A percentile compares a stretch with the other conserved stretches of the same genome.
phyloP scores from a whole-genome alignment of 1,284 basidiomycete species.

The Crepidotus sp. region DNA sequence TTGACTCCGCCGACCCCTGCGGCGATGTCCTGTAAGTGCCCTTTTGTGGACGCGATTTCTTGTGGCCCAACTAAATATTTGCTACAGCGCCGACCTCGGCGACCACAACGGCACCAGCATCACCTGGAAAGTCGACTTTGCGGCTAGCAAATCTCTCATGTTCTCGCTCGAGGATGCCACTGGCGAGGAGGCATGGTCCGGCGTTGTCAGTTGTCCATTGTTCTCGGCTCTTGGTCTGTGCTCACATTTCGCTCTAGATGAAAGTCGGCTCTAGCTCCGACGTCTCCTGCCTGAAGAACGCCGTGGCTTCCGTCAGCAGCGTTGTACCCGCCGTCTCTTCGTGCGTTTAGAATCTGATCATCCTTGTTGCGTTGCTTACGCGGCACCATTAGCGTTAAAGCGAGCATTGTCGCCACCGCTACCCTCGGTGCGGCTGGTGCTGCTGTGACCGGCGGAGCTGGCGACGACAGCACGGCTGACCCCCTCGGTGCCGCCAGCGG shows the following conservation, averaged over 20 bases:
- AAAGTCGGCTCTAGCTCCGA: conserved; percentile 42
- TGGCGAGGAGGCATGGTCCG: conserved; percentile 58
- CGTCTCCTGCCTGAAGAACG: conserved; percentile 36
- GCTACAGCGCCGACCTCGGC: conserved; percentile 43
- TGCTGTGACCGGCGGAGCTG: conserved; percentile 15
- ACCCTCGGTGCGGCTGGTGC: conserved; percentile 16
- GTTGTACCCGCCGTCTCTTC: background rate
- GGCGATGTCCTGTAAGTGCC: conserved; percentile 47
- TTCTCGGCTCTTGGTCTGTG: background rate
- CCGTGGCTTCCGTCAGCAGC: conserved; percentile 2
- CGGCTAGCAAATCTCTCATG: conserved; percentile 40
- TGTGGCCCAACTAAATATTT: conserved; percentile 9
- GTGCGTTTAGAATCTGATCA: conserved; percentile 5
- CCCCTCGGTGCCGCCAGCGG: conserved; percentile 48
- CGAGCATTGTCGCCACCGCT: conserved; percentile 13
- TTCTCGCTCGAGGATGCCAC: conserved; percentile 47
- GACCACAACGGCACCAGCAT: conserved; percentile 38
- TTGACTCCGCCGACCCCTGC: conserved; percentile 45
- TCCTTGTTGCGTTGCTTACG: background rate
- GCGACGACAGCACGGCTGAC: conserved; percentile 24
- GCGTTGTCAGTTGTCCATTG: conserved; percentile 34
- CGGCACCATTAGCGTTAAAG: background rate
- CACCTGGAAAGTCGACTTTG: conserved; percentile 40
- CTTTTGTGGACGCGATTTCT: conserved; percentile 1
- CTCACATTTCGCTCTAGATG: conserved; percentile 33